phyloP scores from a whole-genome alignment of 1,284 basidiomycete genomes.

The Leccinum pallidistipes region DNA sequence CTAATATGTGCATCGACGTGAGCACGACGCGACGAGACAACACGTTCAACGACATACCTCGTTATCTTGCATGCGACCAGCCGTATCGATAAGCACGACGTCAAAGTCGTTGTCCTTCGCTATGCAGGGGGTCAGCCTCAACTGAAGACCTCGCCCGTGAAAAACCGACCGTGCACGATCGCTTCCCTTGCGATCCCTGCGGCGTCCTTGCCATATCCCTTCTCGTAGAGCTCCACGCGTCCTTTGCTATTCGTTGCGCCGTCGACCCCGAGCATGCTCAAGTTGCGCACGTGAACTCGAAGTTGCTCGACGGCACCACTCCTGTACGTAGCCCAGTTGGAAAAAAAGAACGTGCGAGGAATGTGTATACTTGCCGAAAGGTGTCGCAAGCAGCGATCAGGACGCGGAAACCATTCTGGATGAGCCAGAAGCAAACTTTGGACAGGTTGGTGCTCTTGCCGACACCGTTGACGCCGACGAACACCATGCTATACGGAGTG shows the following conservation, averaged over 20 bases:
- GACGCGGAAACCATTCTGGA: constrained; percentile 92
- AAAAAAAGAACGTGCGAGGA: neutral
- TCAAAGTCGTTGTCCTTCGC: constrained; percentile 88
- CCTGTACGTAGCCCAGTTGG: constrained; percentile 38
- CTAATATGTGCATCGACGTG: constrained; percentile 35
- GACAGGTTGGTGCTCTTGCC: constrained; percentile 98
- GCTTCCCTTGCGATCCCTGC: constrained; percentile 97
- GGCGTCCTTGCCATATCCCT: constrained; percentile 98
- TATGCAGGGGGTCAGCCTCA: constrained; percentile 34
- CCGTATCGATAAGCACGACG: constrained; percentile 94
- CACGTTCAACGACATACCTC: constrained; percentile 58
- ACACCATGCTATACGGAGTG: constrained; percentile 90
- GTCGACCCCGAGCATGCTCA: constrained; percentile 83
- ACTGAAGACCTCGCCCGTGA: neutral
- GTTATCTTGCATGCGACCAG: constrained; percentile 98
- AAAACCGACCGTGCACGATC: constrained; percentile 73
- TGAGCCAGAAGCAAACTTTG: constrained; percentile 99
- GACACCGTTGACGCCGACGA: constrained; percentile 99
- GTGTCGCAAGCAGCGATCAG: constrained; percentile 99
- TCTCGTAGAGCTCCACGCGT: constrained; percentile 90
- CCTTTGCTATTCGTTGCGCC: constrained; percentile 68
- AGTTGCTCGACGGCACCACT: constrained; percentile 98
- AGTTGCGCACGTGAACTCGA: constrained; percentile 93
- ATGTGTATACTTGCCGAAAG: constrained; percentile 63
- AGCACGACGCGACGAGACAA: neutral